phyloP scores from a whole-genome alignment of 1,139 yeast species.

The Taphrina populina region DNA sequence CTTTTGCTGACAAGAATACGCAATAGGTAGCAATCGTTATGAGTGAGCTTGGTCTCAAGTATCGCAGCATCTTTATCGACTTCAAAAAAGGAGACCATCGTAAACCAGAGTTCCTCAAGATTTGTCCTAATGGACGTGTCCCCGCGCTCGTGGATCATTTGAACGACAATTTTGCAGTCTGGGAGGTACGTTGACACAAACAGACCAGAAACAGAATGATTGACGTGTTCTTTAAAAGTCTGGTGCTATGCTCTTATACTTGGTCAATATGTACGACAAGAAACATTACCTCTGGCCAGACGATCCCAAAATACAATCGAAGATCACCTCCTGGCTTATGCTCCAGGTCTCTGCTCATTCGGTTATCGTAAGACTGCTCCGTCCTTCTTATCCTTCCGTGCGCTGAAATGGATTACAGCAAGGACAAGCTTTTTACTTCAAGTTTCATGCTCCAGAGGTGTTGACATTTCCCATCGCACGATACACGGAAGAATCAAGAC shows the following conservation, averaged over 20 bases:
- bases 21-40: conserved; percentile 91
- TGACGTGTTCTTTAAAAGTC: too few relatives aligned
- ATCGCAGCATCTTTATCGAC: conserved; percentile 81
- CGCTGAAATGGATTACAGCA: conserved; percentile 36
- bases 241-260: conserved; percentile 58
- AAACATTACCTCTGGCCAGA: conserved; percentile 48
- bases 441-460: conserved; percentile 36
- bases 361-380: conserved; percentile 1
- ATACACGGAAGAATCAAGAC: conserved; percentile 39
- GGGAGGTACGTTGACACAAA: too few relatives aligned
- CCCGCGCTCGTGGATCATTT: conserved; percentile 57
- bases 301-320: conserved; percentile 38
- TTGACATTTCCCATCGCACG: conserved; percentile 36
- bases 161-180: conserved; percentile 46
- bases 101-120: conserved; percentile 54
- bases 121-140: conserved; percentile 64
- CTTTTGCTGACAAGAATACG: conserved; percentile 50
- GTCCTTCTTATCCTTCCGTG: conserved; percentile 7
- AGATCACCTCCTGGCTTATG: conserved; percentile 39
- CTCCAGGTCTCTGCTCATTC: conserved; percentile 22
- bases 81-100: conserved; percentile 51
- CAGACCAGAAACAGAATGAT: too few relatives aligned
- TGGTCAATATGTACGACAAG: conserved; percentile 56
- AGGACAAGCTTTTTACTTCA: conserved; percentile 40
- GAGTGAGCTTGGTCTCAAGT: conserved; percentile 73